Conservation (phyloP, 139 green algal genomes). For the Chlorokybus atmophyticus region DNA sequence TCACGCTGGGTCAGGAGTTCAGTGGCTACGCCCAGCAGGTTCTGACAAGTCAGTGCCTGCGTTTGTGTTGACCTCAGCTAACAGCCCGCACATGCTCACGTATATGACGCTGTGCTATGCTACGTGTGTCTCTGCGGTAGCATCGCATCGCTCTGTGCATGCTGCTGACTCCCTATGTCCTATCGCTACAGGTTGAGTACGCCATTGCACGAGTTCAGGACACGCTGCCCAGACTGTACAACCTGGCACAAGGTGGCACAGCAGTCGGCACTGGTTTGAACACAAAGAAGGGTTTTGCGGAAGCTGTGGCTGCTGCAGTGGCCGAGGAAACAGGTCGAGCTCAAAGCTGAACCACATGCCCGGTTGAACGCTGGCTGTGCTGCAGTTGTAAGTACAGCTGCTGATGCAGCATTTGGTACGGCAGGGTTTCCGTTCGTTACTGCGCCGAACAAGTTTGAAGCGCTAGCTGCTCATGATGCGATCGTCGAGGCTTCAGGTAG, state of each 20-base stretch:
- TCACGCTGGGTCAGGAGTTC: conserved; percentile 93
- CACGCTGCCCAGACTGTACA: conserved; percentile 54
- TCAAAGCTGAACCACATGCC: too few relatives aligned
- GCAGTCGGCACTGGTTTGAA: conserved; percentile 94
- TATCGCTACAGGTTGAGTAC: conserved; percentile 67
- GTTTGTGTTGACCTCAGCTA: too few relatives aligned
- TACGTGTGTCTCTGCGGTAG: conserved; percentile 1
- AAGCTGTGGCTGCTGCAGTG: conserved; percentile 57
- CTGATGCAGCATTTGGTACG: too few relatives aligned
- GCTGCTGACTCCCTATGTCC: too few relatives aligned
- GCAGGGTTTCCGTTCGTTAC: conserved; percentile 78
- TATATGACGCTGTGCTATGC: not conserved
- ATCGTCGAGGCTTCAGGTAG: conserved; percentile 60
- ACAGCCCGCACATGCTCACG: not conserved
- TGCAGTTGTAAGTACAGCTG: too few relatives aligned
- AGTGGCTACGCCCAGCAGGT: conserved; percentile 74
- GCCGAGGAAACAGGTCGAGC: conserved; percentile 61
- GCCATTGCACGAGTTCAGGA: conserved; percentile 52
- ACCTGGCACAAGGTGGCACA: conserved; percentile 71
- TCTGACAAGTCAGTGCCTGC: too few relatives aligned
- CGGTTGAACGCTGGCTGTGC: too few relatives aligned
- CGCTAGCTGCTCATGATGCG: conserved; percentile 84
- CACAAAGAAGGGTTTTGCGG: conserved; percentile 51
- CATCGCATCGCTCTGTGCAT: too few relatives aligned
- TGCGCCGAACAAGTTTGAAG: conserved; percentile 95